Base-by-base conservation (phyloP, 306 rosid species). In the Vachellia pachyceras region DNA sequence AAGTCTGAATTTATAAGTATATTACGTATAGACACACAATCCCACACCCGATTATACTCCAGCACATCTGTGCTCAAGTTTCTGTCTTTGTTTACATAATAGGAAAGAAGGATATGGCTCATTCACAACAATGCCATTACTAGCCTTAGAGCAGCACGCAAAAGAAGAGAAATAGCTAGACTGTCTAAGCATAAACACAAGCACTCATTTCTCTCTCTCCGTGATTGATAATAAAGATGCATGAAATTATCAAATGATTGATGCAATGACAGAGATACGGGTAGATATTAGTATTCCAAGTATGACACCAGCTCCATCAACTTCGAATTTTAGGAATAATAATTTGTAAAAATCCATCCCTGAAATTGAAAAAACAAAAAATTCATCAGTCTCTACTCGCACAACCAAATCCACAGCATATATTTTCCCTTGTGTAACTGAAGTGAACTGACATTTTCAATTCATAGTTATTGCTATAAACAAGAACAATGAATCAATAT, bases 281-380 rank as follows among this genome's bases (percentile, higher is more conserved):
- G 15, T 18, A 22, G n/a, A 42, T 69, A 42, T 42, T 7, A 23
- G 20, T 42, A 22, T 42, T 69, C 54, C 39, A 44, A 42, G 54
- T 69, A 69, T 11, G 55, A 49, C 4, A 23, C 39, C 54, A 22
- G 20, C 29, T 33, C 36, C 50, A 5, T 63, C 57, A 73, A n/a
- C 40, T 84, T 91, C 87, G 85, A 73, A 85, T 68, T 80, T 93
- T 93, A 10, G 98, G 94, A 85, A 93, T 72, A 75, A 78, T 72
- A 37, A 91, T 85, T n/a, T 85, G 92, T 13, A 93, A 87, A 75
- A 93, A 79, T 72, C 97, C 98, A 69, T 91, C 94, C 93, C 98
- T 93, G 93, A 79, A 85, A 50, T 58, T 49, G 72, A 4, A 72
- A 72, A 81, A 45, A 41, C 0, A 41, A 25, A 20, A 54, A 72